Percentiles rank a stretch among this genome's conserved stretches.
Evolutionary conservation across 768 basidiomycete genomes (phyloP).

Genomic region (Xerocomellus amylosporus): DNA sequence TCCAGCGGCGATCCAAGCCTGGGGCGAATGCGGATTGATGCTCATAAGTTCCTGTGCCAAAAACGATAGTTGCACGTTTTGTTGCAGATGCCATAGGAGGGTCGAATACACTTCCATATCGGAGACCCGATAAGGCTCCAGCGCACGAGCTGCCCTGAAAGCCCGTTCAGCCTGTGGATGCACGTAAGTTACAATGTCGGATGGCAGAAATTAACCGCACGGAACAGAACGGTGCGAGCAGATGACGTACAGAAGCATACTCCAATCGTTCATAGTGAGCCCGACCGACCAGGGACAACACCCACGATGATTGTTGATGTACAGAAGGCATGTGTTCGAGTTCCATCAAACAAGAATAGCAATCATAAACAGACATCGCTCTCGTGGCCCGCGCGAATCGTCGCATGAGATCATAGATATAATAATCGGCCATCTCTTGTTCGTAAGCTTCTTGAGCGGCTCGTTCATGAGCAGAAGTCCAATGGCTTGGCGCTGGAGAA

Average conservation of each 20-base stretch:
- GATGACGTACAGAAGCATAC: conserved; percentile 74
- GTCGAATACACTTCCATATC: conserved; percentile 98
- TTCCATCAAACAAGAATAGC: conserved; percentile 67
- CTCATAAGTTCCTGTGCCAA: conserved; percentile 90
- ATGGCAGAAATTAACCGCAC: conserved; percentile 17
- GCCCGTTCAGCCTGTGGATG: conserved; percentile 78
- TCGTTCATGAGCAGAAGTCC: conserved; percentile 67
- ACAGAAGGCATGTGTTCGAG: conserved; percentile 71
- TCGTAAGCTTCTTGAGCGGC: conserved; percentile 71
- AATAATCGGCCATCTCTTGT: conserved; percentile 72
- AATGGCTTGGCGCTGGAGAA: conserved; percentile 60
- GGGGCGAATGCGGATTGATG: conserved; percentile 75
- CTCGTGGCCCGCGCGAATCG: conserved; percentile 79
- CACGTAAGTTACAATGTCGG: conserved; percentile 11
- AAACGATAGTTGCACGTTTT: conserved; percentile 81
- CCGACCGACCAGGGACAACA: conserved; percentile 78
- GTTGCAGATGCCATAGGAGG: conserved; percentile 90
- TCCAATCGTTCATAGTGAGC: conserved; percentile 89
- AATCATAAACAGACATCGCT: conserved; percentile 73
- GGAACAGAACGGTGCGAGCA: conserved; percentile 5
- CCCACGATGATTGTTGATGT: conserved; percentile 74
- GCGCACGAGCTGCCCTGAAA: conserved; percentile 73
- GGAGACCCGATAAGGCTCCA: conserved; percentile 86
- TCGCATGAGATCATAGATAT: conserved; percentile 78
- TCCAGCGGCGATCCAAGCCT: conserved; percentile 96